These are phyloP conservation scores for Hygrophorus pudorinus DNA, from an alignment of 768 basidiomycete species.

Conservation along the genomic window DNA sequence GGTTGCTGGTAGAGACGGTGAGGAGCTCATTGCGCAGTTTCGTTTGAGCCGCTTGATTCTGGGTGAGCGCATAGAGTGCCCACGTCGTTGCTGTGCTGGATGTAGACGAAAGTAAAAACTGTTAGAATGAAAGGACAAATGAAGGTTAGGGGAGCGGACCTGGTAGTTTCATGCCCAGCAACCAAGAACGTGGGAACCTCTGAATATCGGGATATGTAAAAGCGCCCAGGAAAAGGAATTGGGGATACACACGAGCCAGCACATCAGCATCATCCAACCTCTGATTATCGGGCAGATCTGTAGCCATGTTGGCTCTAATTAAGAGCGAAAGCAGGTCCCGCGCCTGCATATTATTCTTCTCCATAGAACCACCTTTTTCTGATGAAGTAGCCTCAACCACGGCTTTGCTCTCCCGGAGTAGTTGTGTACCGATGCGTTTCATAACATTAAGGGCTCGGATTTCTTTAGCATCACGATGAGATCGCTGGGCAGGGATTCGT, in stretches of 20 bases:
- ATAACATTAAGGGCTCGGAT: constrained; percentile 24
- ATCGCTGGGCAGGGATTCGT: constrained; percentile 9
- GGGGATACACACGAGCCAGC: constrained; percentile 20
- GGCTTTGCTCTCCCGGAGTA: constrained; percentile 34
- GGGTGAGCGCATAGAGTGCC: constrained; percentile 33
- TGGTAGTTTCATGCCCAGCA: constrained; percentile 35
- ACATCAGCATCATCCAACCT: constrained; percentile 41
- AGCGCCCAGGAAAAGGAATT: neutral
- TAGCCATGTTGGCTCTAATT: constrained; percentile 40
- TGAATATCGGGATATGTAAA: constrained; percentile 7
- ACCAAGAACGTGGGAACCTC: constrained; percentile 36
- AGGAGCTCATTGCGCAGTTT: constrained; percentile 37
- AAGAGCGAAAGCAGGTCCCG: constrained; percentile 39
- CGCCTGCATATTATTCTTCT: constrained; percentile 13
- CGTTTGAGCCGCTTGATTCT: constrained; percentile 28
- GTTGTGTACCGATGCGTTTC: constrained; percentile 29
- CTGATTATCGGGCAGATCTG: constrained; percentile 34
- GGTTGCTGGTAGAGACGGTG: constrained; percentile 26
- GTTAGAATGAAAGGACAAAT: no score
- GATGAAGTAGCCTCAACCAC: constrained; percentile 9
- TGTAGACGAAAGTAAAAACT: no score
- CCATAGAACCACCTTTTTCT: constrained; percentile 8
- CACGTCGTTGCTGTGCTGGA: constrained; percentile 24
- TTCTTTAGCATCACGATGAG: constrained; percentile 9
- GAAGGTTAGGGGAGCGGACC: no score